These are phyloP conservation scores for Talaromyces islandicus DNA, from an alignment of 2,329 filamentous ascomycete species.

Conservation along the genomic window DNA sequence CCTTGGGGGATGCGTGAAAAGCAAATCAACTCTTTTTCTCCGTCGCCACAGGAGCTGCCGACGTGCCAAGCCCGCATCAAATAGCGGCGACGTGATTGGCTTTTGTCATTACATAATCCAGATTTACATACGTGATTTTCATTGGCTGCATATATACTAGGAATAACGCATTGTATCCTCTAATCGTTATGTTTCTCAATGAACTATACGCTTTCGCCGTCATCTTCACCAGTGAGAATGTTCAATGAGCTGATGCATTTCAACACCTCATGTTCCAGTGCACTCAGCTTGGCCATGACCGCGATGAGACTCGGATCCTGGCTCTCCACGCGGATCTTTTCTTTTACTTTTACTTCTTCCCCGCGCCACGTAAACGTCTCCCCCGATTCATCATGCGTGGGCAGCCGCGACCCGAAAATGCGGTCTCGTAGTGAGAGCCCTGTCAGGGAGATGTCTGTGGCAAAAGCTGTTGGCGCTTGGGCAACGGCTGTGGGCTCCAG, in stretches of 20 bases:
- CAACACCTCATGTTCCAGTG: constrained; percentile 66
- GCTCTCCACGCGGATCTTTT: constrained; percentile 84
- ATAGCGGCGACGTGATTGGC: constrained; percentile 2
- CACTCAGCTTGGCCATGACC: constrained; percentile 74
- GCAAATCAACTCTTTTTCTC: constrained; percentile 1
- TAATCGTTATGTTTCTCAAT: background rate
- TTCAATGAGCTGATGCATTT: constrained; percentile 66
- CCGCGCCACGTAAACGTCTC: constrained; percentile 64
- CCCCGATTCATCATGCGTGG: constrained; percentile 75
- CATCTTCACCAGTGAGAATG: constrained; percentile 67
- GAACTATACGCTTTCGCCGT: constrained; percentile 28
- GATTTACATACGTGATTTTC: background rate
- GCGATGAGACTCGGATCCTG: constrained; percentile 83
- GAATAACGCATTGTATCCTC: too few relatives aligned
- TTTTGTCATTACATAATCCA: background rate
- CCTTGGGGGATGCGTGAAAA: background rate
- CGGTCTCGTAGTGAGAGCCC: constrained; percentile 55
- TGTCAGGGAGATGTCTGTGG: constrained; percentile 57
- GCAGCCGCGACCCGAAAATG: constrained; percentile 45
- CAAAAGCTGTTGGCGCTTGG: constrained; percentile 61
- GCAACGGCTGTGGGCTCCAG: constrained; percentile 58
- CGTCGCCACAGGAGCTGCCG: constrained; percentile 7
- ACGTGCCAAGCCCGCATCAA: constrained; percentile 7
- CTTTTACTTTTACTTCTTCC: constrained; percentile 74
- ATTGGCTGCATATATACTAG: constrained; percentile 1